A percentile compares a stretch with the other conserved stretches of the same genome.
These are phyloP conservation scores for Hericium rajendrae DNA, from an alignment of 768 basidiomycete species.

Conservation along the genomic window DNA sequence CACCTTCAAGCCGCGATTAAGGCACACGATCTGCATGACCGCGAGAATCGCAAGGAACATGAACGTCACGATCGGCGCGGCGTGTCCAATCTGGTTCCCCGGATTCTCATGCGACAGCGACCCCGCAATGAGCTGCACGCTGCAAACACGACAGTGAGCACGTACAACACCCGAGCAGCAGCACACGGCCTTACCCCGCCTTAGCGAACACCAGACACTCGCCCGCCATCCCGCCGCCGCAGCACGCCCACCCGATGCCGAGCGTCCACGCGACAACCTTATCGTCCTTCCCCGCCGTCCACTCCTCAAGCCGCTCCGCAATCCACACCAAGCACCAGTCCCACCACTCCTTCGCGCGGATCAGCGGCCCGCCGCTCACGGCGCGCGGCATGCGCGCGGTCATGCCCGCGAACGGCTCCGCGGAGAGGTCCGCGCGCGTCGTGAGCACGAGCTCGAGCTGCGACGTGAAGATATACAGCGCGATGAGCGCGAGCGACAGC, in stretches of 20 bases:
- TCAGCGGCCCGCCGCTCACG: constrained; percentile 17
- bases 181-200: constrained; percentile 40
- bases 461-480: constrained; percentile 57
- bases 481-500: constrained; percentile 59
- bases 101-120: constrained; percentile 70
- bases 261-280: constrained; percentile 82
- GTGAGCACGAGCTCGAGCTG: constrained; percentile 67
- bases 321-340: constrained; percentile 39
- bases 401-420: constrained; percentile 41
- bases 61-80: constrained; percentile 67
- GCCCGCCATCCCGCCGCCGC: constrained; percentile 85
- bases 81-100: constrained; percentile 81
- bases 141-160: constrained; percentile 20
- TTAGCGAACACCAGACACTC: constrained; percentile 83
- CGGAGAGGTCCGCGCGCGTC: constrained; percentile 59
- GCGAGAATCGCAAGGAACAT: constrained; percentile 54
- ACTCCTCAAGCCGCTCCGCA: constrained; percentile 55
- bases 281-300: constrained; percentile 77
- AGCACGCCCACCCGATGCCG: constrained; percentile 86
- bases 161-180: neutral
- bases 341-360: constrained; percentile 33
- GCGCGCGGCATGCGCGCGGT: constrained; percentile 19
- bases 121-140: constrained; percentile 74
- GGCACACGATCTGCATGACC: constrained; percentile 82
- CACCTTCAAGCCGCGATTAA: constrained; percentile 82